Base-by-base conservation (phyloP, 2,329 filamentous ascomycete genomes). In the Beauveria medogensis region DNA sequence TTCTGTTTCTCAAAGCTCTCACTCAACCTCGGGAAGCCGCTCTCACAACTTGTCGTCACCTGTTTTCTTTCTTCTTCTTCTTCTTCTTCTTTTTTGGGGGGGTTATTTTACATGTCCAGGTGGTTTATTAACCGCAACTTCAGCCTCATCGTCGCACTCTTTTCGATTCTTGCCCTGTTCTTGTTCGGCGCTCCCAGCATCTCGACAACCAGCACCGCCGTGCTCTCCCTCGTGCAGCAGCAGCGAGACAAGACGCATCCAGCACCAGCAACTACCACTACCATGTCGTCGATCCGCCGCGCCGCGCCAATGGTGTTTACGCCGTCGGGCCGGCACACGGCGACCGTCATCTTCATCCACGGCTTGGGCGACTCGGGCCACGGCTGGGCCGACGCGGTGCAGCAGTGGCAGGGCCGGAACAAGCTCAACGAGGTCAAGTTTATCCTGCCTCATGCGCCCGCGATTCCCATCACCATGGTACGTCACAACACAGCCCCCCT, bases 271-370 rank as follows among this genome's bases (percentile, higher is more conserved):
- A 16, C 34, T 5, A 26, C 37, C 34, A 43, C 41, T 28, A 52
- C 54, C 40, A 66, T 69, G 67, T 59, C 70, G 46, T 65, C 71
- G 7, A 55, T 73, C 40, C 63, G 69, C n/a, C 69, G 72, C 46
- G 59, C 72, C 26, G 71, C 75, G 18, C 84, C 86, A 16, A 78
- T 94, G 59, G 81, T 94, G 22, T 86, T 96, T 63, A 90, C 91
- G 30, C 90, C 92, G 46, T 78, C 90, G 40, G 89, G 84, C 71
- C 85, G 85, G 71, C 94, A 97, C 76, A 97, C 94, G 43, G 92
- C 92, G 26, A 97, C 93, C 3, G 89, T 97, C 69, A 97, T 99
- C 69, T 92, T 97, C 75, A 82, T 90, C 57, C 94, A 99, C 73
- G 94, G 94, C 16, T 80, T 99, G 44, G 94, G 94, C 64, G 94